A percentile compares a stretch with the other conserved stretches of the same genome.
phyloP scores from a whole-genome alignment of 2,329 filamentous ascomycete species.

The Passalora sequoiae region DNA sequence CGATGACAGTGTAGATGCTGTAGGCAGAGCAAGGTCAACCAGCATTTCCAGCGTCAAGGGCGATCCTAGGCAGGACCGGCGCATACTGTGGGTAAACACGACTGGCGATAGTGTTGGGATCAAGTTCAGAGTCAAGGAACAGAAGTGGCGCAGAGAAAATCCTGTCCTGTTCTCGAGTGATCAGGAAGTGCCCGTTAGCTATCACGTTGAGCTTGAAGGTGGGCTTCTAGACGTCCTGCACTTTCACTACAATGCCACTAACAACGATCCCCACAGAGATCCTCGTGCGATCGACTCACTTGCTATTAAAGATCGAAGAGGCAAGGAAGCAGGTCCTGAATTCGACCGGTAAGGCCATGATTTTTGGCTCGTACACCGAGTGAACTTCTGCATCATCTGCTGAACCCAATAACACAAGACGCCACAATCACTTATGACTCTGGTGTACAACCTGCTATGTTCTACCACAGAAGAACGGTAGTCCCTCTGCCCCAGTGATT shows the following conservation, averaged over 20 bases:
- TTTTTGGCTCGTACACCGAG: slow-evolving; percentile 47
- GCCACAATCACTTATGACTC: not conserved
- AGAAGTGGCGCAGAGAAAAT: slow-evolving; percentile 40
- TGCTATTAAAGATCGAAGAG: slow-evolving; percentile 62
- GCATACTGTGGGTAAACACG: slow-evolving; percentile 64
- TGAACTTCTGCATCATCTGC: not conserved
- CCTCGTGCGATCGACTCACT: slow-evolving; percentile 57
- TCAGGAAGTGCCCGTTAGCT: slow-evolving; percentile 63
- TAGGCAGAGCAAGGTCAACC: slow-evolving; percentile 14
- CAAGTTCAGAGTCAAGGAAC: slow-evolving; percentile 58
- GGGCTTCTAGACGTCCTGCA: too few species aligned
- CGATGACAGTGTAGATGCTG: not conserved
- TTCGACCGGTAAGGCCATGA: slow-evolving; percentile 60
- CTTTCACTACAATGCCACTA: too few species aligned
- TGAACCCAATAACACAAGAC: not conserved
- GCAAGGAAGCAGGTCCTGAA: slow-evolving; percentile 57
- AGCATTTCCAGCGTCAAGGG: slow-evolving; percentile 20
- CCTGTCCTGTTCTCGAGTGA: slow-evolving; percentile 55
- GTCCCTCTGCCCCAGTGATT: too few species aligned
- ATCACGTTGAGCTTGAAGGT: slow-evolving; percentile 69
- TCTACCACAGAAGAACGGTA: not conserved
- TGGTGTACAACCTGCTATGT: not conserved
- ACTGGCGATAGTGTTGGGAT: slow-evolving; percentile 59
- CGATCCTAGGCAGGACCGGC: slow-evolving; percentile 33
- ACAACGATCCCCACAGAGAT: too few species aligned